Percentiles rank a stretch among this genome's conserved stretches.
Conservation (phyloP, 805 yeast species). For the Zygosaccharomyces bisporus region DNA sequence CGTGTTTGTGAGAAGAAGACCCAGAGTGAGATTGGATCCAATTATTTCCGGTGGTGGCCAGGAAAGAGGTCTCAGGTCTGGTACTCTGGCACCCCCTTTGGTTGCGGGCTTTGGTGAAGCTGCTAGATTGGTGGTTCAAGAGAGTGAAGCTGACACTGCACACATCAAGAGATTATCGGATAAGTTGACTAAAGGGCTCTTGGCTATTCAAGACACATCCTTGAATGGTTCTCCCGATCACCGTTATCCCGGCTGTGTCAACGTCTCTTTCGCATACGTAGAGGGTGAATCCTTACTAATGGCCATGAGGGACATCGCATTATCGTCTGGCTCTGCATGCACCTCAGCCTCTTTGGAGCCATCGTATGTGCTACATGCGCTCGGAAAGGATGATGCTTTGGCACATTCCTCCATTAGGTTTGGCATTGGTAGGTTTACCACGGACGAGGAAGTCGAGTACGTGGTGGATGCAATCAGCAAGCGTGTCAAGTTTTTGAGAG, state of each 20-base stretch:
- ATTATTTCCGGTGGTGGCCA: slow-evolving; percentile 97
- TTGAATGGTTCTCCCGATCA: slow-evolving; percentile 77
- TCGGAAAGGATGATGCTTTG: slow-evolving; percentile 96
- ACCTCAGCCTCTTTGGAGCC: slow-evolving; percentile 98
- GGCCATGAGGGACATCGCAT: slow-evolving; percentile 96
- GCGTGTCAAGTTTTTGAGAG: slow-evolving; percentile 87
- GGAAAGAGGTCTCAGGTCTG: slow-evolving; percentile 96
- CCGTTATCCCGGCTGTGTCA: slow-evolving; percentile 91
- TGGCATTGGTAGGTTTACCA: slow-evolving; percentile 95
- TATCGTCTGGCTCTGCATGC: slow-evolving; percentile 96
- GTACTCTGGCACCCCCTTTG: slow-evolving; percentile 95
- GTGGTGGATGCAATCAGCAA: slow-evolving; percentile 84
- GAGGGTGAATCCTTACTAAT: slow-evolving; percentile 96
- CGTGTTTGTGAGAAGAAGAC: slow-evolving; percentile 90
- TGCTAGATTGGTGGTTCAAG: slow-evolving; percentile 73
- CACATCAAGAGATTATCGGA: slow-evolving; percentile 71
- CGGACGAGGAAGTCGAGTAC: slow-evolving; percentile 93
- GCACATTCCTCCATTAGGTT: slow-evolving; percentile 98
- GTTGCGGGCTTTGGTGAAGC: slow-evolving; percentile 98
- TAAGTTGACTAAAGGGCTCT: slow-evolving; percentile 66
- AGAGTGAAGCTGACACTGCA: slow-evolving; percentile 65
- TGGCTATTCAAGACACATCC: slow-evolving; percentile 82
- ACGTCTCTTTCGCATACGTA: slow-evolving; percentile 92
- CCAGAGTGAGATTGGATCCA: slow-evolving; percentile 95
- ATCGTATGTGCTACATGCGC: slow-evolving; percentile 90